A percentile compares a stretch with the other conserved stretches of the same genome.
These are phyloP conservation scores for Geotrichum aggregatum DNA, from an alignment of 1,139 yeast genomes.

Conservation along the genomic window DNA sequence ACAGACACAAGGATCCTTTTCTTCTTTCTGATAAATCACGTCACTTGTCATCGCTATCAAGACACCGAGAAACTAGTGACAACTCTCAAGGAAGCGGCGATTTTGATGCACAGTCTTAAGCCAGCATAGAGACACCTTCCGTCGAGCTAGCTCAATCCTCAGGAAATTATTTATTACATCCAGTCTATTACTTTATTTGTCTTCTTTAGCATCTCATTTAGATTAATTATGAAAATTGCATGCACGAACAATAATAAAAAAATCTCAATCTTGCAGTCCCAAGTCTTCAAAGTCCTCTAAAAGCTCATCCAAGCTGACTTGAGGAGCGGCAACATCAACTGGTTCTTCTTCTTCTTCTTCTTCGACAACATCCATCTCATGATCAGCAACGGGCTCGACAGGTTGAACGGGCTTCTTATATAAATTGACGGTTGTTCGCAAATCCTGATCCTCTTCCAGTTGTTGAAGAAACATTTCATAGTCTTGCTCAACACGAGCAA, in stretches of 20 bases:
- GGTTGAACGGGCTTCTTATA: slow-evolving; percentile 55
- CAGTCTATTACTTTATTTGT: no score
- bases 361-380: slow-evolving; percentile 17
- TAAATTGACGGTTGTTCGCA: slow-evolving; percentile 83
- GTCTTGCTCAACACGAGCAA: slow-evolving; percentile 89
- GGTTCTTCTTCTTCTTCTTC: slow-evolving; percentile 10
- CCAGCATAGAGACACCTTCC: background rate
- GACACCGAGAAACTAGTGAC: no score
- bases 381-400: slow-evolving; percentile 5
- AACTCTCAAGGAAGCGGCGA: no score
- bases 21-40: no score
- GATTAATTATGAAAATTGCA: background rate
- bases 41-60: no score
- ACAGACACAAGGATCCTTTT: background rate
- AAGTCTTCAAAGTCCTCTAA: slow-evolving; percentile 23
- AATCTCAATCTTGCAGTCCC: slow-evolving; percentile 13
- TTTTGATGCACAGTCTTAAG: no score
- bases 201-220: background rate
- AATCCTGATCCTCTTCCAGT: slow-evolving; percentile 92
- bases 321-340: slow-evolving; percentile 16
- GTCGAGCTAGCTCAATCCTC: background rate
- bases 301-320: slow-evolving; percentile 22
- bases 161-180: background rate
- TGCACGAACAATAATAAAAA: background rate
- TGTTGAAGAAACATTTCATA: slow-evolving; percentile 95